Conservation (phyloP, 495 filamentous ascomycete genomes). For the Talaromyces thailandensis region DNA sequence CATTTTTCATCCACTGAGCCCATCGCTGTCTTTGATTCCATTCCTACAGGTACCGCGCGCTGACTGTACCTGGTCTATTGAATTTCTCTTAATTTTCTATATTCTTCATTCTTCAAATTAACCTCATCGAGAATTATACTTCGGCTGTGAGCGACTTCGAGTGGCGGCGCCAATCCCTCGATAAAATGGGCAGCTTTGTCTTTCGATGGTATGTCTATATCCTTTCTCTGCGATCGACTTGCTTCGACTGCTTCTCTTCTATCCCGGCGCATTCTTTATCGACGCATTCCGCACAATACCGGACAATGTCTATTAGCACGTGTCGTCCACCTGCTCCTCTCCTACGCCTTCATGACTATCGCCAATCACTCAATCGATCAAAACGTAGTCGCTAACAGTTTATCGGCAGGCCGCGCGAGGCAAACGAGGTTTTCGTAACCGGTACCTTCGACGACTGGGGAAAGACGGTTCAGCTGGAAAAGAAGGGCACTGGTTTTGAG, state of each 20-base stretch:
- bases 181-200: constrained; percentile 29
- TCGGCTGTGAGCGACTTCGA: not conserved
- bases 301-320: not conserved
- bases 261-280: not conserved
- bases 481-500: constrained; percentile 58
- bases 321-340: not conserved
- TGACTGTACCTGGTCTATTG: not conserved
- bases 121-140: not conserved
- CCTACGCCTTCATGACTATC: not conserved
- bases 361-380: not conserved
- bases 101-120: not conserved
- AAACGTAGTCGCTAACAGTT: constrained; percentile 2
- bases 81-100: too few relatives aligned
- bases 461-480: constrained; percentile 71
- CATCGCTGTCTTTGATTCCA: not conserved
- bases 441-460: constrained; percentile 94
- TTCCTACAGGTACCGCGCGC: not conserved
- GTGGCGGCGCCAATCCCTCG: not conserved
- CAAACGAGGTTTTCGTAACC: constrained; percentile 84
- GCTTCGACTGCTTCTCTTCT: not conserved
- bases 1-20: not conserved
- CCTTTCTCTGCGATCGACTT: not conserved
- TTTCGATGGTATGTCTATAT: constrained; percentile 33
- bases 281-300: not conserved
- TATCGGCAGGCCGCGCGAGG: constrained; percentile 56